Conservation (phyloP, 192 early-diverging fungal species). For the Coemansia sp. region DNA sequence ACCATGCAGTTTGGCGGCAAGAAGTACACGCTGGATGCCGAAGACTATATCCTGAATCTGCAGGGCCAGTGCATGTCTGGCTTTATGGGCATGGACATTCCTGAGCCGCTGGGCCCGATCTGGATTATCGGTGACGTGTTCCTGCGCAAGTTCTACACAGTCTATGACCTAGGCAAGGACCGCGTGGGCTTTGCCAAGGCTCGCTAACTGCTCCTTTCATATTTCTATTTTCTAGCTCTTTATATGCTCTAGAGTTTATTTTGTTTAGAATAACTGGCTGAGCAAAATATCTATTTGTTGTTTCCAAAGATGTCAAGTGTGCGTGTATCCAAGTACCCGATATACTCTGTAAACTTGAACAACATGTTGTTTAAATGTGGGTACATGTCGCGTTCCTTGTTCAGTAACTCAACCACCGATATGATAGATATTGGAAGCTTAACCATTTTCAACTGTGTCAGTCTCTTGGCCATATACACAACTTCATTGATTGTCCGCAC, state of each 20-base stretch:
- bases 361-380: neutral
- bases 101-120: constrained; percentile 69
- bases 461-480: neutral
- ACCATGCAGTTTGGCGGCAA: constrained; percentile 75
- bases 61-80: constrained; percentile 71
- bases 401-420: neutral
- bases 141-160: constrained; percentile 78
- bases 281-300: neutral
- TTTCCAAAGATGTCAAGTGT: neutral
- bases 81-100: constrained; percentile 94
- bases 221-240: neutral
- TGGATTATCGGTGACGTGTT: constrained; percentile 88
- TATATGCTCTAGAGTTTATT: neutral
- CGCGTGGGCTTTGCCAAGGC: constrained; percentile 57
- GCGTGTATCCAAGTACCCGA: too few relatives aligned
- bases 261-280: neutral
- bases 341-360: too few relatives aligned
- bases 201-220: constrained; percentile 18
- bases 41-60: constrained; percentile 69
- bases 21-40: constrained; percentile 58
- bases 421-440: neutral
- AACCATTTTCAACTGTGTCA: neutral
- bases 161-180: constrained; percentile 57
- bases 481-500: neutral
- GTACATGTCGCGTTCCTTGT: neutral